Evolutionary conservation across 163 green algal species (phyloP), one percentile per base, ranked within the genome.

Genomic region (Scenedesmus sp.): DNA sequence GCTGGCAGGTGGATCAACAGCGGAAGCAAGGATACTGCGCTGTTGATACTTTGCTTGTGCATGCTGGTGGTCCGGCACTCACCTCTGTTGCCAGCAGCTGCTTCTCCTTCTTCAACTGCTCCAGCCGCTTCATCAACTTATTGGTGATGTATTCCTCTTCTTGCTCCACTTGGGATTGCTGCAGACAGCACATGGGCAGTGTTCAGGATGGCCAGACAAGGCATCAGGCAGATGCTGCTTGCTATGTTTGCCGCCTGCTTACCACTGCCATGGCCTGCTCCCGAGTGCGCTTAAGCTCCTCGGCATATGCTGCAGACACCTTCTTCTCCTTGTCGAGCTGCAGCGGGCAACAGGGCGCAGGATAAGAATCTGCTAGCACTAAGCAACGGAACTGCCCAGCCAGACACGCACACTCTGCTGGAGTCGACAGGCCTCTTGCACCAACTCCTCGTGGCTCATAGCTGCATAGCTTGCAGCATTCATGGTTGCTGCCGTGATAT

Each of bases 131-230:
- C 94, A 98, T 96, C 3, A 98, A 88, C 91, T 96, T 96, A 90
- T 97, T 97, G 12, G 94, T 97, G 52, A 98, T 97, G 87, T 92
- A 96, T 90, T 98, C 96, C 91, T 98, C 96, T 88, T 98, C 96
- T 82, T 96, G 94, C 88, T 98, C 96, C 34, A 97, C 93, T 91
- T 96, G 89, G 54, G 92, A 94, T 95, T 96, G 93, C 94, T 96
- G 87, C 90, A 90, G 70, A 52, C 52, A 90, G 46, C 20, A 55
- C 46, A 90, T 4, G 3, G 26, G 1, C 34, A 86, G 6, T 1
- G 18, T 62, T 79, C 13, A 16, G 2, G 20, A n/a, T 23, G 13
- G 23, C 70, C 70, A 52, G 6, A 6, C 23, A 46, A 79, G 70
- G 70, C 70, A 79, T 79, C 23, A 76, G 9, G 3, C 7, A 79